Evolutionary conservation across 768 basidiomycete genomes (phyloP), one percentile per base, ranked within the genome.

Genomic region (Calocera viscosa): DNA sequence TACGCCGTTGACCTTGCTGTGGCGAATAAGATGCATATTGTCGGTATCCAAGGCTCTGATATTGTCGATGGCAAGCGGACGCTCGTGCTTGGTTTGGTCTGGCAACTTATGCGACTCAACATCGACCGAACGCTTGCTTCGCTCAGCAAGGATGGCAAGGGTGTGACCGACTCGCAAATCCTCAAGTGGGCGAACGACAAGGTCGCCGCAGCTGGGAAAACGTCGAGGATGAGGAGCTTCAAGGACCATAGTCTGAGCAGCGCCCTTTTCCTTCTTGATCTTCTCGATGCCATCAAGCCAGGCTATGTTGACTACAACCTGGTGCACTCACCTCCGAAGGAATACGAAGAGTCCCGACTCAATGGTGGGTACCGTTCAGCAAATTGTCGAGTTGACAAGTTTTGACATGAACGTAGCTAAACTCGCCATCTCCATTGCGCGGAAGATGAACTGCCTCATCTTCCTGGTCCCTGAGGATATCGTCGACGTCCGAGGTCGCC

Each of bases 401-500:
- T 24, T n/a, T 64, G 22, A 38, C 32, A 5, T 69, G 65, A 41
- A 22, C 67, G 8, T 69, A 96, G 94, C 94, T 17, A 97, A 97
- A 84, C 77, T 97, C 70, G 95, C 93, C 8, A 97, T 98, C 72
- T 97, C 95, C 1, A 97, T 98, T 71, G 94, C 95, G n/a, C 83
- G 95, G 73, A 98, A 98, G 83, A 88, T 94, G 87, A 91, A 92
- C 65, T 91, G 91, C 2, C 77, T 96, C 71, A 97, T 97, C 72
- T 97, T 97, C 83, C 78, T 98, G 67, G 95, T 97, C 0, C 94
- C 95, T 0, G 95, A 98, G 74, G 94, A 94, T 77, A 94, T 97
- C 71, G 93, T 98, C 38, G 94, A 97, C 75, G 83, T 97, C 68
- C 86, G 95, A 47, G 86, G 93, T 34, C 86, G 91, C 67, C 81